Evolutionary conservation across 1,284 basidiomycete genomes (phyloP), one percentile per base, ranked within the genome.

Genomic region (Melampsora larici-populina): DNA sequence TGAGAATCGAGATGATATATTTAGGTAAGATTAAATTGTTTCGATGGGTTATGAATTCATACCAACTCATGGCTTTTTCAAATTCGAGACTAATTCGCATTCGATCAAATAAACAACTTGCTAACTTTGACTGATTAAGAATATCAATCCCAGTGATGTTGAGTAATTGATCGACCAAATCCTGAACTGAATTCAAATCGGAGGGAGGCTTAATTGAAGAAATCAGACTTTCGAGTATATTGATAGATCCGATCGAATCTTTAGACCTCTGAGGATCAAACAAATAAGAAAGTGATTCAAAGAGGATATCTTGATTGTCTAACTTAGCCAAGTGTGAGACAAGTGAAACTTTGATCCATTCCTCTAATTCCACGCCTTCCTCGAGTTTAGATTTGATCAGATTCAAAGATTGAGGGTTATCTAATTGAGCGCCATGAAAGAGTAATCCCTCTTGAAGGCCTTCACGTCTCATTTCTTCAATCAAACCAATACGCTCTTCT

Each of bases 291-390:
- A 74, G 72, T 43, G 46, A n/a, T 6, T 74, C 24, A 15, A 65
- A 74, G 3, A 74, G 62, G 0, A 55, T 64, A 31, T 8, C 18
- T 67, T 67, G 21, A 43, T 74, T 9, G 15, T 2, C 26, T 67
- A 49, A 31, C 17, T 18, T 31, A 21, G 49, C 40, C 55, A 51
- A 17, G 9, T 43, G 31, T 67, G 63, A 36, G 17, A 74, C 49
- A 33, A 74, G 48, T 13, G 63, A 33, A 2, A n/a, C 40, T 46
- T 67, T 17, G 63, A 74, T 74, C 64, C 71, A 67, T 31, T 74
- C 31, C 15, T 65, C 24, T 18, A 67, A n/a, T 58, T 31, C 33
- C 9, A 24, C 15, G 21, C 33, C 48, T 8, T 74, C 65, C 11
- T 49, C 21, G 36, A 74, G 48, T 65, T 65, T 43, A n/a, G 63